phyloP scores from a whole-genome alignment of 176 grass and related monocot species.

The Rhipidocladum racemiflorum region DNA sequence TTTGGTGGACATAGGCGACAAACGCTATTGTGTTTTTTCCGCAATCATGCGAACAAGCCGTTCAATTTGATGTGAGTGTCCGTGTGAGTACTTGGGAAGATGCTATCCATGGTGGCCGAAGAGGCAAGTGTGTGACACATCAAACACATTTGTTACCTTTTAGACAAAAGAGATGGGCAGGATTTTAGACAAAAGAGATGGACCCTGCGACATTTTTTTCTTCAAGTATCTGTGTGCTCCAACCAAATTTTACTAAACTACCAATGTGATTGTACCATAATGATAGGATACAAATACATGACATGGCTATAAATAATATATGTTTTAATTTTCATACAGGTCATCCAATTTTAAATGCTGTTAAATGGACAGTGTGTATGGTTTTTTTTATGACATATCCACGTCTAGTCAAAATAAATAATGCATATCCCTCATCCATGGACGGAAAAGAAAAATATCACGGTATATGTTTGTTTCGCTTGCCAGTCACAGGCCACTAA shows the following conservation, averaged over 20 bases:
- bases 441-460: no score
- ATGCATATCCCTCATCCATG: no score
- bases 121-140: neutral
- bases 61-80: neutral
- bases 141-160: no score
- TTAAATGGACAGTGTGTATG: no score
- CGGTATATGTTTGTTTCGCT: no score
- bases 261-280: neutral
- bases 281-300: neutral
- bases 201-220: fast-evolving
- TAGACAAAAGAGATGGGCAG: neutral
- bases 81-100: neutral
- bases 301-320: neutral
- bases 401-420: no score
- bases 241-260: neutral
- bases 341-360: no score
- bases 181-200: neutral
- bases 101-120: no score
- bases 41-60: neutral
- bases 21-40: neutral
- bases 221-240: neutral
- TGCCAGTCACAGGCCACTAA: no score
- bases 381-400: no score
- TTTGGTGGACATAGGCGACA: neutral
- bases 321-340: neutral